Base-by-base conservation (phyloP, 202 grass and related monocot species). In the Zizania palustris region DNA sequence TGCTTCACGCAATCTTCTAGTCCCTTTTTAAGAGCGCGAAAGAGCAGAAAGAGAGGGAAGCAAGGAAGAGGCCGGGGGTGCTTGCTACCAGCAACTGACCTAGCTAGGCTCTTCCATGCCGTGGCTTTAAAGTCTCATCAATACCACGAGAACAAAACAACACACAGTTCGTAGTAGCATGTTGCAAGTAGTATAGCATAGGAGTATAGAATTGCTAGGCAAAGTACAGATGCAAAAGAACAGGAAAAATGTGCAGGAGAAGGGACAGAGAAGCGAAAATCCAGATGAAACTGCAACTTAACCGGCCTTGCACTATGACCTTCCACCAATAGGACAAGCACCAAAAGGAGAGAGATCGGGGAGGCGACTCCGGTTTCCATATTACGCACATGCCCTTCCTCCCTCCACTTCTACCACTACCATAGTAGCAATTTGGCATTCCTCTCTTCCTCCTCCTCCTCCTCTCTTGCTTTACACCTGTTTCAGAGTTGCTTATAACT, bases 1-100 rank as follows among this genome's bases (percentile, higher is more conserved):
- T 96, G 89, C 92, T 99, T 99, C 92, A 99, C 92, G 93, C 93
- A 97, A 97, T 88, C 73, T 79, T 90, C 90, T 78, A 87, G 58
- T 28, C 83, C 74, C 72, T 87, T 55, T 55, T 55, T 76, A 35
- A 77, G 85, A 82, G 77, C 71, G 69, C 70, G 68, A 85, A 87
- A 79, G 77, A 85, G 73, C 70, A 76, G 75, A 83, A 79, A 93
- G 85, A 76, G 75, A 82, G 69, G 86, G 51, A 72, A 69, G 86
- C 61, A 48, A 6, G 40, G 40, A 3, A 3, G 4, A 7, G 4
- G 40, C 40, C 4, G 28, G 7, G 45, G 2, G 14, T 28, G 28
- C 33, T 46, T 3, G 3, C 86, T 80, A 86, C 82, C 70, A 74
- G 74, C 65, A 54, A 35, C 21, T 3, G 40, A 21, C 2, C 58